Conservation (phyloP, 306 rosid genomes). For the Lathyrus sativus region DNA sequence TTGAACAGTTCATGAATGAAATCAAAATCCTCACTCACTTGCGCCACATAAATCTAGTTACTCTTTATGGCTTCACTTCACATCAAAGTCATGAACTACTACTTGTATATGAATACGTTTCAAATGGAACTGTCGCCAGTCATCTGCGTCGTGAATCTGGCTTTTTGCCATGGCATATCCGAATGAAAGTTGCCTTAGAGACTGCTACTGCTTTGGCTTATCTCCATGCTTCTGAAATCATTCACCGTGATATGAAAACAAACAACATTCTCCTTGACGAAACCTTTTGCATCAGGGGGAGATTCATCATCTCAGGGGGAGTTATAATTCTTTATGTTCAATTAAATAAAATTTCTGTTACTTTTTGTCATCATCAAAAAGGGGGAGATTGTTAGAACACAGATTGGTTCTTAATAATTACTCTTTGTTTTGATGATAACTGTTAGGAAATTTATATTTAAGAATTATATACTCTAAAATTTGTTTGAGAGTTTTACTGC, state of each 20-base stretch:
- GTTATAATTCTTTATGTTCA: no score
- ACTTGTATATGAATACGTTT: slow-evolving; percentile 66
- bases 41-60: slow-evolving; percentile 58
- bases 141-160: slow-evolving; percentile 48
- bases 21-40: slow-evolving; percentile 59
- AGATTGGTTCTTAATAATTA: no score
- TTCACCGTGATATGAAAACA: slow-evolving; percentile 75
- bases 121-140: slow-evolving; percentile 63
- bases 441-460: no score
- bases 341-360: no score
- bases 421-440: no score
- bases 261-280: slow-evolving; percentile 67
- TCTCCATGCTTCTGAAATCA: slow-evolving; percentile 69
- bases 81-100: slow-evolving; percentile 53
- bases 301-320: no score
- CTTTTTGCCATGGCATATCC: slow-evolving; percentile 51
- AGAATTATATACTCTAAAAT: no score
- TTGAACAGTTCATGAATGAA: slow-evolving; percentile 67
- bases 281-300: slow-evolving; percentile 49
- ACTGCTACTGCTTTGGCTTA: slow-evolving; percentile 64
- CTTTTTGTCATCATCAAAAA: no score
- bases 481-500: no score
- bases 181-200: slow-evolving; percentile 62
- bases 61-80: slow-evolving; percentile 73
- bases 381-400: no score